phyloP scores from a whole-genome alignment of 306 rosid genomes.

The Ormosia semicastrata region DNA sequence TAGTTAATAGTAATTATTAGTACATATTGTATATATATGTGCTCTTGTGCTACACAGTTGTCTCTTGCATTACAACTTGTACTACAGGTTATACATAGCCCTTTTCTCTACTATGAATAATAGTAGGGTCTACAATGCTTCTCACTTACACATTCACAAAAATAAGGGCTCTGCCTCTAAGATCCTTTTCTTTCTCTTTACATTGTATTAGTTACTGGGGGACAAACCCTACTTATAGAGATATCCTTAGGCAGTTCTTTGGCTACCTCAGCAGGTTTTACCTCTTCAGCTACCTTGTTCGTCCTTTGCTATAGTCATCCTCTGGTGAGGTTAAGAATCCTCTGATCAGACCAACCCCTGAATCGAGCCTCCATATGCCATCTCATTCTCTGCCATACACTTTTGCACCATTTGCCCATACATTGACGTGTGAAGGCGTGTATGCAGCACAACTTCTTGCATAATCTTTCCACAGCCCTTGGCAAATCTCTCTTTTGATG shows the following conservation, averaged over 20 bases:
- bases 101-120: neutral
- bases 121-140: neutral
- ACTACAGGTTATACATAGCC: neutral
- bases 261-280: neutral
- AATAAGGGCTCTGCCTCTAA: neutral
- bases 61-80: neutral
- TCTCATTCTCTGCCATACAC: neutral
- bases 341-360: neutral
- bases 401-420: neutral
- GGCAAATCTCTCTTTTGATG: neutral
- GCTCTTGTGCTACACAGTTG: neutral
- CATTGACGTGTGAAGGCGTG: neutral
- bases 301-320: neutral
- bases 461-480: neutral
- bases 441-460: neutral
- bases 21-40: neutral
- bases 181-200: neutral
- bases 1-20: neutral
- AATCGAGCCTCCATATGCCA: neutral
- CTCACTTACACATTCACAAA: neutral
- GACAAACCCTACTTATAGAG: neutral
- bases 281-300: neutral
- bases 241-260: neutral
- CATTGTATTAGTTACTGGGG: neutral
- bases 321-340: neutral